Evolutionary conservation across 2,329 filamentous ascomycete genomes (phyloP), one percentile per base, ranked within the genome.

Genomic region (Botrytis pseudocinerea): DNA sequence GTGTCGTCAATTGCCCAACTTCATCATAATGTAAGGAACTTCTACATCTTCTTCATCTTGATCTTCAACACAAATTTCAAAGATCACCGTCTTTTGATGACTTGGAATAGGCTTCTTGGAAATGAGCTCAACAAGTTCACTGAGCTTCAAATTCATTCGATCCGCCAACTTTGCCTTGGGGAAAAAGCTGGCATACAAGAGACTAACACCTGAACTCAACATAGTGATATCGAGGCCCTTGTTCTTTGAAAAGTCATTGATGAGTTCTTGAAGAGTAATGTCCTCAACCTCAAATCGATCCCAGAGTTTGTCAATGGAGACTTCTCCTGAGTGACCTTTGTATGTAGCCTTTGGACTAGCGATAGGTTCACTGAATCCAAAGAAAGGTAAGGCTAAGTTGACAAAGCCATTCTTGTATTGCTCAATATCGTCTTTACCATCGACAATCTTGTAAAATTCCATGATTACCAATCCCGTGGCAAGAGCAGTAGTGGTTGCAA

Each of bases 351-450:
- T 98, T 44, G 95, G 94, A 78, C 94, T 97, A 8, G 91, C 91
- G 78, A 99, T 97, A 3, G 96, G 96, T 84, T 99, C 96, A 80
- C 94, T 97, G 88, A 99, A 99, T 57, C 95, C 95, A 78, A 99
- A 97, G 88, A 99, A 98, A 0, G 96, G 96, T 76, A 99, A 85
- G 1, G 96, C 96, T 77, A 99, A 85, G 84, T 99, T 99, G 84
- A 98, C 88, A 83, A 99, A 99, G 25, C 96, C 96, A 81, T 99
- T 99, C 89, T 98, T 98, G 90, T 97, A 99, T 84, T 98, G 93
- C 84, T 98, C 96, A 76, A 98, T 92, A 78, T 98, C 94, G n/a
- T 88, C 89, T 87, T 99, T 98, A 81, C 94, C 95, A 80, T 98
- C 96, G 63, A 99, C 87, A 76, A 99, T 89, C 89, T 99, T 99